Conservation (phyloP, 257 asterid species). For the Fraxinus quadrangulata region DNA sequence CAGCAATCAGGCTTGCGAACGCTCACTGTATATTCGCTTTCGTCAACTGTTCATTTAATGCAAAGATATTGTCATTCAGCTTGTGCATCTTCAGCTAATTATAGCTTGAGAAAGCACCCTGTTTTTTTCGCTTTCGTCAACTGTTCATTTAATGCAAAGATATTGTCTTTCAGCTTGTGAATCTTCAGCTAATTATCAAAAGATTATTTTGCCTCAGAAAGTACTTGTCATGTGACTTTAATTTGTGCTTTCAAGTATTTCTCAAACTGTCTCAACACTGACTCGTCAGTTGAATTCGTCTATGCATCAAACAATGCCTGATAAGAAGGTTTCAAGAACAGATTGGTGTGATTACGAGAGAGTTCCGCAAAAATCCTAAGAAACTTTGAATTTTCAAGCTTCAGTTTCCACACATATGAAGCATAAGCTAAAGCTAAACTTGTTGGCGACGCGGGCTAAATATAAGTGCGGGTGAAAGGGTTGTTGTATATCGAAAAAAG, state of each 20-base stretch:
- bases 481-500: no score
- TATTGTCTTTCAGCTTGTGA: constrained; percentile 73
- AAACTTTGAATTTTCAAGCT: constrained; percentile 69
- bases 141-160: constrained; percentile 69
- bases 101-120: constrained; percentile 82
- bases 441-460: no score
- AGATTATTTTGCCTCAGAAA: constrained; percentile 69
- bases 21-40: constrained; percentile 79
- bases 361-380: constrained; percentile 66
- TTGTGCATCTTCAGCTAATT: constrained; percentile 73
- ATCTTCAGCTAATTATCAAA: constrained; percentile 72
- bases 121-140: constrained; percentile 70
- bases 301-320: constrained; percentile 47
- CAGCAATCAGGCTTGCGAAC: constrained; percentile 79
- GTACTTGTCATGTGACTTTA: constrained; percentile 62
- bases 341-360: constrained; percentile 55
- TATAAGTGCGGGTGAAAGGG: no score
- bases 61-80: constrained; percentile 72
- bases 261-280: constrained; percentile 60
- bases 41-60: constrained; percentile 63
- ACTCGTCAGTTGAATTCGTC: constrained; percentile 52
- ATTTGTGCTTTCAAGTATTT: constrained; percentile 75
- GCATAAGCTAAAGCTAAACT: constrained; percentile 62
- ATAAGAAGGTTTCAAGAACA: constrained; percentile 55
- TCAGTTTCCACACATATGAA: constrained; percentile 69